A percentile compares a stretch with the other conserved stretches of the same genome.
Conservation (phyloP, 2,329 filamentous ascomycete genomes). For the Paraconiothyrium sp. region DNA sequence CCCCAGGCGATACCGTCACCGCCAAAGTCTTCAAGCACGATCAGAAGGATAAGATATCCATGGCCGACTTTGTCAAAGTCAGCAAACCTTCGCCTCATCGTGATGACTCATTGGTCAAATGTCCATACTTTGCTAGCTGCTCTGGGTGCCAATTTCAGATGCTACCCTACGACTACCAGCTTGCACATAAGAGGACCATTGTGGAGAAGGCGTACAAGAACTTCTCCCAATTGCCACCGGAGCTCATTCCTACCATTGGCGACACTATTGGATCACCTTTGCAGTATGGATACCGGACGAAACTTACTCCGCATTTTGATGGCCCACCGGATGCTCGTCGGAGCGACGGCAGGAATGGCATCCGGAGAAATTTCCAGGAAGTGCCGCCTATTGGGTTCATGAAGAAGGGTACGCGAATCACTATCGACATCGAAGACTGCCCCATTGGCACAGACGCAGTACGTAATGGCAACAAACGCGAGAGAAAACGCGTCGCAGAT, state of each 20-base stretch:
- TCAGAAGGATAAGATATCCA: conserved; percentile 71
- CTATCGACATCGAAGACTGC: conserved; percentile 96
- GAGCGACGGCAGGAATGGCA: conserved; percentile 60
- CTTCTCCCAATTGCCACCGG: conserved; percentile 83
- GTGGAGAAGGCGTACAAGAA: conserved; percentile 92
- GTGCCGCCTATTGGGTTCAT: conserved; percentile 90
- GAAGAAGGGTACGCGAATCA: conserved; percentile 79
- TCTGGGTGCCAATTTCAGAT: conserved; percentile 97
- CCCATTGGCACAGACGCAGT: conserved; percentile 92
- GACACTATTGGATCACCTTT: conserved; percentile 91
- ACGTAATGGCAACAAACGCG: conserved; percentile 77
- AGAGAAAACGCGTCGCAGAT: conserved; percentile 77
- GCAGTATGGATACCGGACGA: conserved; percentile 94
- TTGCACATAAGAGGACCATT: conserved; percentile 83
- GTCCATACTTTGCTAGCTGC: conserved; percentile 87
- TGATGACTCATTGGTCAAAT: conserved; percentile 79
- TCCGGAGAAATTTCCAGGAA: conserved; percentile 66
- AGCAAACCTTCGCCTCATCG: conserved; percentile 76
- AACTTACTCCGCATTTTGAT: conserved; percentile 96
- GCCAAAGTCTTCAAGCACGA: conserved; percentile 83
- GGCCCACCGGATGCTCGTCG: conserved; percentile 68
- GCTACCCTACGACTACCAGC: conserved; percentile 87
- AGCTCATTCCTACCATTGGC: conserved; percentile 76
- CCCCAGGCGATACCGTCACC: conserved; percentile 82
- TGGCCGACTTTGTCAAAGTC: conserved; percentile 84